Evolutionary conservation across 2,329 filamentous ascomycete species (phyloP).

Genomic region (Ophiocordyceps polyrhachis-furcata): DNA sequence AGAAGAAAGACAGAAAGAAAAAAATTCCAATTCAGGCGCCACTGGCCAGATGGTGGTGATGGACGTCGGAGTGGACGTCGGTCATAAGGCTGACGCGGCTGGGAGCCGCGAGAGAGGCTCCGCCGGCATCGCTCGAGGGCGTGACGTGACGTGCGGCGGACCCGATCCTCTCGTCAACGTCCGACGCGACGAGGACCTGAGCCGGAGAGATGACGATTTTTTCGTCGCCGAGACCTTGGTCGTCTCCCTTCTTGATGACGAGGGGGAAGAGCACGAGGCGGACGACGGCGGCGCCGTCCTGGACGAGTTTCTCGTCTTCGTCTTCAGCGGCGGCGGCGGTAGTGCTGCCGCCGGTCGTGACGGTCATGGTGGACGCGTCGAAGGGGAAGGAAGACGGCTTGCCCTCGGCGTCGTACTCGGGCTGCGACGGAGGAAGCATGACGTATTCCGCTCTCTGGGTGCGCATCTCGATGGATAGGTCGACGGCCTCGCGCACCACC

Average conservation of each 20-base stretch:
- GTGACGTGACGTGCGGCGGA: conserved; percentile 20
- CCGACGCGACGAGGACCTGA: conserved; percentile 66
- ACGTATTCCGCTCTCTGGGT: conserved; percentile 93
- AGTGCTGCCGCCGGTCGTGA: conserved; percentile 41
- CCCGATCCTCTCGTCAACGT: conserved; percentile 8
- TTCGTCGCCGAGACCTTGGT: conserved; percentile 70
- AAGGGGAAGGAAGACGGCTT: conserved; percentile 77
- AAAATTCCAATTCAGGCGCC: not conserved
- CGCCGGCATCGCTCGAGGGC: conserved; percentile 33
- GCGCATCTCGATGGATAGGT: conserved; percentile 90
- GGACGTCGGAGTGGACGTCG: not conserved
- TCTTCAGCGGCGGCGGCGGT: conserved; percentile 43
- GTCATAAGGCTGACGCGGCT: conserved; percentile 19
- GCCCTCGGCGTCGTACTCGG: conserved; percentile 85
- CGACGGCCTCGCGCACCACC: conserved; percentile 75
- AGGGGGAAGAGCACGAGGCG: conserved; percentile 89
- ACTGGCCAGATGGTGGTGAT: not conserved
- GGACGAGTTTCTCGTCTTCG: conserved; percentile 23
- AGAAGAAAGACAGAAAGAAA: too few species aligned
- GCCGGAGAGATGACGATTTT: conserved; percentile 92
- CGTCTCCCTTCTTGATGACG: conserved; percentile 89
- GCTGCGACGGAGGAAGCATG: conserved; percentile 89
- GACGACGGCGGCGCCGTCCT: conserved; percentile 58
- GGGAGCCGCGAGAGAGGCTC: conserved; percentile 18
- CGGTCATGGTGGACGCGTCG: conserved; percentile 88